phyloP scores from a whole-genome alignment of 1,284 basidiomycete species.

The Lentinula novae-zelandiae region DNA sequence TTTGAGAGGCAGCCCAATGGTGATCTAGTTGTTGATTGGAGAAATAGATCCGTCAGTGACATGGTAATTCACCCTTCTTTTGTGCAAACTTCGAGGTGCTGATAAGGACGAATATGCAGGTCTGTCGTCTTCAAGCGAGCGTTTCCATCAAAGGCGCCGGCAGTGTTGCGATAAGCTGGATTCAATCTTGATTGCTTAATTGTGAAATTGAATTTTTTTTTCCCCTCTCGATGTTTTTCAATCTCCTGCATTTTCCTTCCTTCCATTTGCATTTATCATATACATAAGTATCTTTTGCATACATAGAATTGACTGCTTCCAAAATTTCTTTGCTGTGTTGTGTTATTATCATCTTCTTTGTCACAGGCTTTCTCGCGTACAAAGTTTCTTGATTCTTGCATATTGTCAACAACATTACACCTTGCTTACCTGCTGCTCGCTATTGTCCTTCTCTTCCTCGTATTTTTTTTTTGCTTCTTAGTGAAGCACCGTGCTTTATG shows the following conservation, averaged over 20 bases:
- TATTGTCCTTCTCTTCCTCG: neutral
- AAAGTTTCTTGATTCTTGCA: neutral
- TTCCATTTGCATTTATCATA: conserved; percentile 4
- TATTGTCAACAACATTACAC: neutral
- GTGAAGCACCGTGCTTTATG: neutral
- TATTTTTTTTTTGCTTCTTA: neutral
- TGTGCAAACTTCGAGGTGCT: neutral
- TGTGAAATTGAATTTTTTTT: neutral
- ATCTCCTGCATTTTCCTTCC: neutral
- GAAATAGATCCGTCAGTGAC: conserved; percentile 29
- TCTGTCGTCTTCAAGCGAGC: conserved; percentile 5
- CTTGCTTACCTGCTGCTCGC: too few species aligned
- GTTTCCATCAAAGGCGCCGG: conserved; percentile 9
- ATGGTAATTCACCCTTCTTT: conserved; percentile 21
- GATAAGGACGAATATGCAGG: neutral
- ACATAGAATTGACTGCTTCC: neutral
- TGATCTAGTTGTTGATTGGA: conserved; percentile 28
- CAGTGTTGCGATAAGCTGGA: conserved; percentile 10
- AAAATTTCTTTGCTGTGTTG: neutral
- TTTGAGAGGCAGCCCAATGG: conserved; percentile 20
- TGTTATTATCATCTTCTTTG: neutral
- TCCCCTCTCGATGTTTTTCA: neutral
- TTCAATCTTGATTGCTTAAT: neutral
- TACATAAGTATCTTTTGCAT: neutral
- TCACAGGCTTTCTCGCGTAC: neutral